phyloP scores from a whole-genome alignment of 768 basidiomycete species.

The Naematelia aurantialba region DNA sequence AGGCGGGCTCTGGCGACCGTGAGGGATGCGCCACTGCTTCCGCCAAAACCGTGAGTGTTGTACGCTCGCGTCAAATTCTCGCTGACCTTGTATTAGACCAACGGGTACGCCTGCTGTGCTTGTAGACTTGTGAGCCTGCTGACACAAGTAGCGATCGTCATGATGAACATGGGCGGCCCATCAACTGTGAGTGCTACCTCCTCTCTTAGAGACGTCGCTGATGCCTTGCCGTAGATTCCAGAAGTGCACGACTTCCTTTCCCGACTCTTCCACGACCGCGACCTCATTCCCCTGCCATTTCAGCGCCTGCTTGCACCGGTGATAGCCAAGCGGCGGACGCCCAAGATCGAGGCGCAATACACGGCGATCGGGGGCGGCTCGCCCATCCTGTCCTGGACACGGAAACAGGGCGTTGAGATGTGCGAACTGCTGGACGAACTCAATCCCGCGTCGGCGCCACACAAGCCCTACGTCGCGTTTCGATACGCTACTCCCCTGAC shows the following conservation, averaged over 20 bases:
- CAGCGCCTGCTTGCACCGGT: conserved; percentile 79
- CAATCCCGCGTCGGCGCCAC: conserved; percentile 86
- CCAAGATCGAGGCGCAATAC: conserved; percentile 92
- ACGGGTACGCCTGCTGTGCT: conserved; percentile 2
- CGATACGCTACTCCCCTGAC: conserved; percentile 86
- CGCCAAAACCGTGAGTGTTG: conserved; percentile 27
- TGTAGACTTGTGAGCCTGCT: background rate
- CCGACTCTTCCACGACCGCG: conserved; percentile 82
- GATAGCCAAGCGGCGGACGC: conserved; percentile 84
- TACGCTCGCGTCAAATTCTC: background rate
- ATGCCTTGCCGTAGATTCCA: conserved; percentile 72
- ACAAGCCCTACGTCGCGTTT: conserved; percentile 94
- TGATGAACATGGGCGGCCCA: conserved; percentile 99
- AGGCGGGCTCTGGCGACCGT: conserved; percentile 24
- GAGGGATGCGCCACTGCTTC: conserved; percentile 13
- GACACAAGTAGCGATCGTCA: conserved; percentile 66
- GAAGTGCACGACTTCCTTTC: conserved; percentile 92
- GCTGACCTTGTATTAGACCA: background rate
- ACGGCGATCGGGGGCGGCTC: conserved; percentile 92
- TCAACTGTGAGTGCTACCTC: conserved; percentile 62
- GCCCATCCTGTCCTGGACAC: conserved; percentile 86
- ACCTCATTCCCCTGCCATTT: conserved; percentile 92
- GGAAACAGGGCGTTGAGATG: conserved; percentile 85
- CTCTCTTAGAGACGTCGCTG: background rate
- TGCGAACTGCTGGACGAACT: conserved; percentile 85